Percentiles rank a stretch among this genome's conserved stretches.
These are phyloP conservation scores for Leishmania mexicana DNA, from an alignment of 208 protist genomes.

Conservation along the genomic window DNA sequence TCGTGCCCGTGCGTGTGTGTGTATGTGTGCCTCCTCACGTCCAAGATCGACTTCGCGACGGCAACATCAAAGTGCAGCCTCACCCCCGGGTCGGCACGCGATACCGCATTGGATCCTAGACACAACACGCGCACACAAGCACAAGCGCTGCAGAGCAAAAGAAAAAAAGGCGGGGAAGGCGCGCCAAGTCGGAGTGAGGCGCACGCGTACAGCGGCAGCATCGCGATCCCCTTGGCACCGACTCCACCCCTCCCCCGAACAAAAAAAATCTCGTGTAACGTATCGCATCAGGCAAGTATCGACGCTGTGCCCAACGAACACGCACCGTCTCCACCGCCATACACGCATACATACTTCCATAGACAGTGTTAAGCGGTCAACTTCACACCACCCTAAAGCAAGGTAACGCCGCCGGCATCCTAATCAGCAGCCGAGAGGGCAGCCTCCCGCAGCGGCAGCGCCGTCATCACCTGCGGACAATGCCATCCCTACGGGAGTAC, in stretches of 20 bases:
- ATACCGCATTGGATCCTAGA: no score
- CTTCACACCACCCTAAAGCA: background rate
- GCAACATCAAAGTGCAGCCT: background rate
- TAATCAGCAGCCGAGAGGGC: background rate
- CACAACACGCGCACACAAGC: no score
- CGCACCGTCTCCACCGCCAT: background rate
- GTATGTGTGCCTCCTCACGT: background rate
- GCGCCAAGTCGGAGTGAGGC: background rate
- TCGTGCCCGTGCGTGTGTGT: background rate
- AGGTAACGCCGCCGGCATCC: background rate
- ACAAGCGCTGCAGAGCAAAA: background rate
- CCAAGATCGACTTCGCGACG: background rate
- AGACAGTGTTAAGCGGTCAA: background rate
- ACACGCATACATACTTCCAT: background rate
- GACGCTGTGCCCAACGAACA: background rate
- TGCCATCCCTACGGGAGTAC: conserved; percentile 25
- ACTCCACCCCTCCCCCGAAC: background rate
- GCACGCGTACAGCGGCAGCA: background rate
- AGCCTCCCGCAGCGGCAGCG: background rate
- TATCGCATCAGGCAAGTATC: background rate
- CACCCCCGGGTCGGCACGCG: background rate
- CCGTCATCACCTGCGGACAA: background rate
- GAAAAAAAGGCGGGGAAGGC: background rate
- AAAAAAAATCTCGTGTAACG: background rate
- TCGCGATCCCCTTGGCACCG: background rate